Percentiles rank a stretch among this genome's conserved stretches.
Conservation (phyloP, 1,284 basidiomycete species). For the Coniferiporia sulphurascens region DNA sequence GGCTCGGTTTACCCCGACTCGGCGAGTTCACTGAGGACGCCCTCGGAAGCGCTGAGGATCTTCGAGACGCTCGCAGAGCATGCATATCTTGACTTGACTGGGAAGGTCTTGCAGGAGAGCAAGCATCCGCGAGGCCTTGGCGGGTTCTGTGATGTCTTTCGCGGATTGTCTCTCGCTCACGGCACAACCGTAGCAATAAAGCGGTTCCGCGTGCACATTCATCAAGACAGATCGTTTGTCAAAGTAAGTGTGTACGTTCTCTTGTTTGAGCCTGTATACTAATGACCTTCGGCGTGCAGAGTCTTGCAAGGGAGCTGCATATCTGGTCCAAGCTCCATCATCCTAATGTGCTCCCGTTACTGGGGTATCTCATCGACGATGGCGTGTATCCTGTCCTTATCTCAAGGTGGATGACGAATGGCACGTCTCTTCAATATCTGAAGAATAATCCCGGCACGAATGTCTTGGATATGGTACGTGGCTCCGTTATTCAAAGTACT, state of each 20-base stretch:
- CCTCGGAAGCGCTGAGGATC: no score
- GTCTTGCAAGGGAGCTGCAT: background rate
- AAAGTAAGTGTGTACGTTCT: background rate
- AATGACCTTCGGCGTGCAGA: background rate
- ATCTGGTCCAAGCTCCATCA: conserved; percentile 8
- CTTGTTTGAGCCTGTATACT: background rate
- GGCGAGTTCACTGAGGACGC: no score
- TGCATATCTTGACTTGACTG: background rate
- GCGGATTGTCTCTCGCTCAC: background rate
- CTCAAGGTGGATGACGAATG: conserved; percentile 9
- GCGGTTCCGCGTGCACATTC: background rate
- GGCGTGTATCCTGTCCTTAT: background rate
- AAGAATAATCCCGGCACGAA: background rate
- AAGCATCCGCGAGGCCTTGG: background rate
- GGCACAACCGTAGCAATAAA: conserved; percentile 1
- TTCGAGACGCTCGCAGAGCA: conserved; percentile 2
- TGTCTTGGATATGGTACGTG: conserved; percentile 1
- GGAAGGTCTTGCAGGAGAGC: background rate
- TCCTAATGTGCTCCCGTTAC: conserved; percentile 5
- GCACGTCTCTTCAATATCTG: background rate
- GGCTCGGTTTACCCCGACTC: no score
- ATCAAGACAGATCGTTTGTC: background rate
- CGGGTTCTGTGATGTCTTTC: conserved; percentile 1
- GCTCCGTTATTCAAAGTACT: no score
- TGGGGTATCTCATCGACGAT: conserved; percentile 3